A percentile compares a stretch with the other conserved stretches of the same genome.
phyloP scores from a whole-genome alignment of 2,329 filamentous ascomycete species.

The Alternaria triticina region DNA sequence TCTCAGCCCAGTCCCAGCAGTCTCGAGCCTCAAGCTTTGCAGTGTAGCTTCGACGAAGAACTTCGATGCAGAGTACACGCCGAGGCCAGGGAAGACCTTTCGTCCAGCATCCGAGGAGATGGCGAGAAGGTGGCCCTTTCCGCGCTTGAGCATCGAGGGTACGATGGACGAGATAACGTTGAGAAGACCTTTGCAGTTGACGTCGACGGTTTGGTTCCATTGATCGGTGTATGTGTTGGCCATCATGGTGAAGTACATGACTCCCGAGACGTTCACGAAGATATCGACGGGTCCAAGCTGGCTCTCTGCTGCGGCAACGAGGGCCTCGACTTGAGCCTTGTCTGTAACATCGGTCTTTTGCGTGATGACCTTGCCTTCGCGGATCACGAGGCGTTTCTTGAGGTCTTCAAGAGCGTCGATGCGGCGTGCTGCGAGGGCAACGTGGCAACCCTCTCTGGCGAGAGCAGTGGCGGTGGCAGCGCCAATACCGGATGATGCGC shows the following conservation, averaged over 20 bases:
- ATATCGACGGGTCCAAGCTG: conserved; percentile 77
- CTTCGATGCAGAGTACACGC: conserved; percentile 82
- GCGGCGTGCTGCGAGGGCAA: conserved; percentile 75
- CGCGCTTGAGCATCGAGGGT: conserved; percentile 73
- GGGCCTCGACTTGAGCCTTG: conserved; percentile 68
- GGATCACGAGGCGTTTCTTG: conserved; percentile 64
- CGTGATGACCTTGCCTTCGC: conserved; percentile 70
- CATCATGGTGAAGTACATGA: conserved; percentile 93
- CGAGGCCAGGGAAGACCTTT: conserved; percentile 81
- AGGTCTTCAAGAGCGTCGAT: conserved; percentile 71
- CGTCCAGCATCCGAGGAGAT: conserved; percentile 83
- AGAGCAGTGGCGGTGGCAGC: conserved; percentile 74
- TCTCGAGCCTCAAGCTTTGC: conserved; percentile 77
- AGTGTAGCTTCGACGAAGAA: conserved; percentile 85
- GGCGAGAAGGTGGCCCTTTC: conserved; percentile 75
- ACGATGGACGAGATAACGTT: conserved; percentile 74
- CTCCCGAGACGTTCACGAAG: conserved; percentile 79
- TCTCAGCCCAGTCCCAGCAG: conserved; percentile 72
- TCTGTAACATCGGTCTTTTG: conserved; percentile 76
- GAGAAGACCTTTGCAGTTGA: conserved; percentile 84
- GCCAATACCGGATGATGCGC: conserved; percentile 80
- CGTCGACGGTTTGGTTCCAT: conserved; percentile 82
- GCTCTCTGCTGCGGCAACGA: conserved; percentile 65
- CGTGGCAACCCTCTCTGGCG: conserved; percentile 72
- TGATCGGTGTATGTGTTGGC: conserved; percentile 74